Percentiles rank a stretch among this genome's conserved stretches.
Evolutionary conservation across 139 green algal species (phyloP).

Genomic region (Coccomyxa sp.): DNA sequence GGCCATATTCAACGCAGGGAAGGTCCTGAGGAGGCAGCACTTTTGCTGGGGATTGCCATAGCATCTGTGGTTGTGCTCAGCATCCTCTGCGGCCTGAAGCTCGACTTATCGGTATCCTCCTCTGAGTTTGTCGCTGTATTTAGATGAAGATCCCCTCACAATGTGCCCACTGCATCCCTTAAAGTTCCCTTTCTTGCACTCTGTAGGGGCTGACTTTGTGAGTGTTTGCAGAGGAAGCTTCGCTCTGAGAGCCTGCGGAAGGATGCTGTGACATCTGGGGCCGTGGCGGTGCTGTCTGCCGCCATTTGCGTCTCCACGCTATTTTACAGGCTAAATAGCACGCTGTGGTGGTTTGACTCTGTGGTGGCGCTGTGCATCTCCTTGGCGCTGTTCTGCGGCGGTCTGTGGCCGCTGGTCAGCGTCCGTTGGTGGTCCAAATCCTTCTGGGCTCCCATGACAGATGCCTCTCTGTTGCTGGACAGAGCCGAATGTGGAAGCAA

Average conservation of each 20-base stretch:
- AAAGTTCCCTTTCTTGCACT: background rate
- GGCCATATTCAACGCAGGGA: background rate
- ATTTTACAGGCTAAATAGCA: background rate
- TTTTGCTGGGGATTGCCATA: background rate
- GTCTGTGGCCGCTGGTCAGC: background rate
- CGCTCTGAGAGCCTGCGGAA: background rate
- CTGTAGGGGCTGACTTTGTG: background rate
- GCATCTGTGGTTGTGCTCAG: background rate
- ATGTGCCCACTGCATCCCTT: background rate
- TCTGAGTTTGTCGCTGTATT: background rate
- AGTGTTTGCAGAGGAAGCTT: background rate
- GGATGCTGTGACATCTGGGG: conserved; percentile 4
- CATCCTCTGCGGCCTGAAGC: background rate
- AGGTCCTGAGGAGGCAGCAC: background rate
- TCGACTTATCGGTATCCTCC: background rate
- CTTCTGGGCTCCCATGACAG: background rate
- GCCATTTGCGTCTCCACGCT: background rate
- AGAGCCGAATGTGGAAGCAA: too few species aligned
- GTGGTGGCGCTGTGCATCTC: conserved; percentile 1
- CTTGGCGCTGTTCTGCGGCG: background rate
- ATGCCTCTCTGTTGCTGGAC: too few species aligned
- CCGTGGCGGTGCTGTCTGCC: conserved; percentile 1
- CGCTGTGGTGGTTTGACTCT: conserved; percentile 6
- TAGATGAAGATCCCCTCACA: background rate
- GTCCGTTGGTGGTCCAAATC: background rate